Evolutionary conservation across 176 grass and related monocot genomes (phyloP).

Genomic region (Eragrostis nindensis): DNA sequence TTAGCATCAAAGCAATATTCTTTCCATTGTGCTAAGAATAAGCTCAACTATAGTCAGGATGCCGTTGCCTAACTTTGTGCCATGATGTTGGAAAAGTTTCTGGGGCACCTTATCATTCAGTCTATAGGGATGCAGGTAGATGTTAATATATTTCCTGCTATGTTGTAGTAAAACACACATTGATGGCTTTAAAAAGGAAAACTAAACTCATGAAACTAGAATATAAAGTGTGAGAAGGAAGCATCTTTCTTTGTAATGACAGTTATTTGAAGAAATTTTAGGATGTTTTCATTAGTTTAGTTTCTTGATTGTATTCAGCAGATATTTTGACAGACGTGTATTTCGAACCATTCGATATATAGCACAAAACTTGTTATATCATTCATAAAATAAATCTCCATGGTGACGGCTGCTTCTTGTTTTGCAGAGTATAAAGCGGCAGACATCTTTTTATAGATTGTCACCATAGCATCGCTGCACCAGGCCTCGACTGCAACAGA

Average conservation of each 20-base stretch:
- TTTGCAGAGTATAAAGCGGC: conserved; percentile 49
- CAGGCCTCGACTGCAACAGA: conserved; percentile 9
- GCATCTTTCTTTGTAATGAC: neutral
- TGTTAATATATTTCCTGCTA: neutral
- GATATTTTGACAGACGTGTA: neutral
- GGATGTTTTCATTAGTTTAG: neutral
- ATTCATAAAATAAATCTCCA: conserved; percentile 17
- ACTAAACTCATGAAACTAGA: conserved; percentile 22
- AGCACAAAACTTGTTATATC: neutral
- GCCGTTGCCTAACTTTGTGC: too few relatives aligned
- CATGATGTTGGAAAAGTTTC: neutral
- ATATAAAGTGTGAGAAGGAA: neutral
- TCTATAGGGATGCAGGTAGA: neutral
- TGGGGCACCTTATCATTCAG: neutral
- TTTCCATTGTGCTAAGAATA: neutral
- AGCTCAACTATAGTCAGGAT: too few relatives aligned
- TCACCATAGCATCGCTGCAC: neutral
- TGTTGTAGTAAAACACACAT: neutral
- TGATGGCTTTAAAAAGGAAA: neutral
- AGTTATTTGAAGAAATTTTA: neutral
- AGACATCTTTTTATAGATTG: neutral
- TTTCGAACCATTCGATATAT: neutral
- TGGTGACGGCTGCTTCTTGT: conserved; percentile 4
- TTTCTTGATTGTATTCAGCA: conserved; percentile 18
- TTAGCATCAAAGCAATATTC: neutral